These are phyloP conservation scores for Ascochyta lentis DNA, from an alignment of 2,329 filamentous ascomycete species.

Conservation along the genomic window DNA sequence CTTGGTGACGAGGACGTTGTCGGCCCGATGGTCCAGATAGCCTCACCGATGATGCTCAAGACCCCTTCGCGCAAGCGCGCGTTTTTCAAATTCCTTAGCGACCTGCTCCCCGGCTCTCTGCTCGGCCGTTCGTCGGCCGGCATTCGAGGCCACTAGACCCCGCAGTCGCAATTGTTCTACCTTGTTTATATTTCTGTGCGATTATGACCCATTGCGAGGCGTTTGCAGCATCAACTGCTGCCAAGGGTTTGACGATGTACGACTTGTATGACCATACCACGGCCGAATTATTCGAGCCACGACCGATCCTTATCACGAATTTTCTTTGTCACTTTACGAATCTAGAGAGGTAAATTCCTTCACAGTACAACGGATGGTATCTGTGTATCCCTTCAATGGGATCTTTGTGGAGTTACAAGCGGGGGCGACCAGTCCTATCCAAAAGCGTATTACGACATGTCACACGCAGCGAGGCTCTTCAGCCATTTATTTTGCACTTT, in stretches of 20 bases:
- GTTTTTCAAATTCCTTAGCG: conserved; percentile 49
- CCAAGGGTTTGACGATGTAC: conserved; percentile 44
- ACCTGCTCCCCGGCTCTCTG: conserved; percentile 46
- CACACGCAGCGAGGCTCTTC: conserved; percentile 43
- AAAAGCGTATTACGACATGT: conserved; percentile 31
- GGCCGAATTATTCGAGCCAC: conserved; percentile 40
- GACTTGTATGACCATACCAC: conserved; percentile 46
- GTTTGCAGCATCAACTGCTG: conserved; percentile 43
- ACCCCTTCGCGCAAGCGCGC: conserved; percentile 47
- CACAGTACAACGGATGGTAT: conserved; percentile 22
- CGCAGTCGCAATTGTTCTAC: conserved; percentile 12
- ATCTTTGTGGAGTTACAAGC: conserved; percentile 26
- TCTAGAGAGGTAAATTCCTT: conserved; percentile 29
- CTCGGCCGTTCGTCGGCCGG: conserved; percentile 40
- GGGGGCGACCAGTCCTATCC: conserved; percentile 15
- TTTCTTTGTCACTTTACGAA: conserved; percentile 41
- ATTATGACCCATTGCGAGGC: conserved; percentile 33
- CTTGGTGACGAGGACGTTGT: conserved; percentile 92
- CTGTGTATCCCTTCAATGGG: conserved; percentile 32
- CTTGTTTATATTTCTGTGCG: conserved; percentile 42
- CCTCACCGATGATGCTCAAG: conserved; percentile 46
- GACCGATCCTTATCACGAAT: conserved; percentile 47
- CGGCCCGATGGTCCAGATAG: conserved; percentile 77
- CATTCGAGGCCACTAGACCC: conserved; percentile 33
- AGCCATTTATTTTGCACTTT: conserved; percentile 33